phyloP scores from a whole-genome alignment of 1,139 yeast species.

The Zygosaccharomyces sapae region DNA sequence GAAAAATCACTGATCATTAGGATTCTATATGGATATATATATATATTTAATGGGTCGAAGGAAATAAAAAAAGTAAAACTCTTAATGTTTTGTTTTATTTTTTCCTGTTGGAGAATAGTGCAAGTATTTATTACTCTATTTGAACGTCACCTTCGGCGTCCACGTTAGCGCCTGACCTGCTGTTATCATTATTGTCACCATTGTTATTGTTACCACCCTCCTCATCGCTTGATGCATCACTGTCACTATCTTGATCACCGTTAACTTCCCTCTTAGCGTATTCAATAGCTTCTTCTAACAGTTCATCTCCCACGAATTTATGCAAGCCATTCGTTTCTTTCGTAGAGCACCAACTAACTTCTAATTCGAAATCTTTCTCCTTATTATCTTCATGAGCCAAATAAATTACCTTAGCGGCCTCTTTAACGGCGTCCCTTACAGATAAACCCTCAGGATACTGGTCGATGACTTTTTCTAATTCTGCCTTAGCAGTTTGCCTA shows the following conservation, averaged over 20 bases:
- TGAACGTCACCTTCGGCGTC: constrained; percentile 33
- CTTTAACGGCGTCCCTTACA: constrained; percentile 79
- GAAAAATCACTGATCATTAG: constrained; percentile 6
- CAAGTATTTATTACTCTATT: constrained; percentile 18
- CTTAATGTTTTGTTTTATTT: neutral
- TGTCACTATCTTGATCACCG: constrained; percentile 63
- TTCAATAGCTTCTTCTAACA: constrained; percentile 76
- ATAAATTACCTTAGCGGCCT: constrained; percentile 90
- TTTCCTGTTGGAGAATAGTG: neutral
- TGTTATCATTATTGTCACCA: constrained; percentile 15
- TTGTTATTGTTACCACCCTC: constrained; percentile 39
- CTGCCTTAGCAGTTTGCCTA: constrained; percentile 92
- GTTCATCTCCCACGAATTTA: constrained; percentile 68
- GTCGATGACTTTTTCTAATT: constrained; percentile 71
- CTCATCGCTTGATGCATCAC: constrained; percentile 32
- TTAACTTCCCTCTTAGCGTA: constrained; percentile 78
- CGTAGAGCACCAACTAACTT: constrained; percentile 79
- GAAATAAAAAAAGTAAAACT: neutral
- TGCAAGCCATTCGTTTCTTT: constrained; percentile 80
- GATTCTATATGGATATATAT: constrained; percentile 9
- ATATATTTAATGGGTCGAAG: neutral
- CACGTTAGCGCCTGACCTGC: constrained; percentile 11
- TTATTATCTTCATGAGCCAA: constrained; percentile 96
- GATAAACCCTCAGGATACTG: constrained; percentile 48
- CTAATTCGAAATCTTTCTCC: constrained; percentile 95